phyloP scores from a whole-genome alignment of 768 basidiomycete genomes.

The Cystofilobasidium ferigula region DNA sequence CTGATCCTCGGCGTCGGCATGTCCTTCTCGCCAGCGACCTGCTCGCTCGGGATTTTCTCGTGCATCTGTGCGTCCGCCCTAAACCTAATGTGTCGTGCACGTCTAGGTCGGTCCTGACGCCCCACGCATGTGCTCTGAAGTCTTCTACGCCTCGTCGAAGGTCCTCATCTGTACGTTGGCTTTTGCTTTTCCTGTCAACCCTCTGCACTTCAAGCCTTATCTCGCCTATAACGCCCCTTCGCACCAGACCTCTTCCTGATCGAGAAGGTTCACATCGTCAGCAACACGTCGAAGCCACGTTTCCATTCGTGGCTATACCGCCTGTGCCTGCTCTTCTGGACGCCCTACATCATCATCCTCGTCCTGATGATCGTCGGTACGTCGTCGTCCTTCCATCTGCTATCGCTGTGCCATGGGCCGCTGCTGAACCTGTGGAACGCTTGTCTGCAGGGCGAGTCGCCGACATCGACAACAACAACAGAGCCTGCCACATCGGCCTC shows the following conservation, averaged over 20 bases:
- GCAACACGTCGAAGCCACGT: constrained; percentile 15
- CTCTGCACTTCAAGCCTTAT: not conserved
- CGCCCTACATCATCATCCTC: constrained; percentile 19
- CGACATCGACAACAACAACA: not conserved
- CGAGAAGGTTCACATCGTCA: constrained; percentile 25
- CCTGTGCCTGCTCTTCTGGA: constrained; percentile 14
- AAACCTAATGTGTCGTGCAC: not conserved
- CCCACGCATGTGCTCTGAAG: too few relatives aligned
- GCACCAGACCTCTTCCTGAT: constrained; percentile 17
- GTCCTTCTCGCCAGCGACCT: not conserved
- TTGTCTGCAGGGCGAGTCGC: constrained; percentile 10
- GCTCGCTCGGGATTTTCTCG: constrained; percentile 22
- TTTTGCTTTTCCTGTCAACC: too few relatives aligned
- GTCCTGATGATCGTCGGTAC: constrained; percentile 21
- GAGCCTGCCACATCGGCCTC: constrained; percentile 22
- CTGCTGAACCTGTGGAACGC: not conserved
- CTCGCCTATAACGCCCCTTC: not conserved
- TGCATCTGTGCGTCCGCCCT: constrained; percentile 12
- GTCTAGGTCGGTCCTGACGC: not conserved
- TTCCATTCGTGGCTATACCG: constrained; percentile 18
- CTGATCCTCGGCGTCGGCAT: constrained; percentile 22
- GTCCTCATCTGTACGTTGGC: constrained; percentile 17
- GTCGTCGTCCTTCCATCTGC: not conserved
- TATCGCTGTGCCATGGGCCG: not conserved
- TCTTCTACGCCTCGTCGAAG: constrained; percentile 25